Evolutionary conservation across 169 alveolate species (phyloP), one percentile per base, ranked within the genome.

Genomic region (Plasmodium malariae): DNA sequence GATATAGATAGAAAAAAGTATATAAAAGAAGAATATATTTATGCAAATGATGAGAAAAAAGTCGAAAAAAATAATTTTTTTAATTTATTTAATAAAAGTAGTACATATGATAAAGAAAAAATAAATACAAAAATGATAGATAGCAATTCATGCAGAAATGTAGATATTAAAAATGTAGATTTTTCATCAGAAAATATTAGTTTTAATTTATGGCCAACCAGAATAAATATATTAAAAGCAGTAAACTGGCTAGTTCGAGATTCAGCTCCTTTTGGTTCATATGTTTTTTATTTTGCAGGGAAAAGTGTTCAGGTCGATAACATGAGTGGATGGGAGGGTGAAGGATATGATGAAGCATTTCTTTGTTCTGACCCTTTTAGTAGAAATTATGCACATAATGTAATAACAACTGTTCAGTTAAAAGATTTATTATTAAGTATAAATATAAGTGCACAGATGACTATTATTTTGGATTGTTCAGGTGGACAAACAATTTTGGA

Each of bases 281-380:
- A 94, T 30, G 93, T 96, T 55, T 96, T 96, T 72, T 96, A 95
- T 89, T 96, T 93, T 89, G 95, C 98, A 57, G 98, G 98, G 21
- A 97, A 96, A 91, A 92, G 97, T 70, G 95, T 96, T 6, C 98
- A 96, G 85, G 95, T 94, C 14, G 98, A 96, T 71, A 96, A 96
- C 59, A 89, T 96, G 96, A 91, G 97, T 57, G 98, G 98, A 32
- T 96, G 96, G 95, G 98, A 96, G 57, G 98, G 98, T 7, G 98
- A 96, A 74, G 98, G 98, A 32, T 96, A 93, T 72, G 98, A 96
- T 74, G 98, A 96, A 92, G 98, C 98, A 24, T 74, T 96, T 48
- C 94, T 96, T n/a, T 97, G 98, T 43, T 92, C 94, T 11, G 98
- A 96, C 49, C 96, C 93, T 48, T 80, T 89, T 68, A 65, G 65